Conservation (phyloP, 2,329 filamentous ascomycete species). For the Cryphonectria nitschkei region DNA sequence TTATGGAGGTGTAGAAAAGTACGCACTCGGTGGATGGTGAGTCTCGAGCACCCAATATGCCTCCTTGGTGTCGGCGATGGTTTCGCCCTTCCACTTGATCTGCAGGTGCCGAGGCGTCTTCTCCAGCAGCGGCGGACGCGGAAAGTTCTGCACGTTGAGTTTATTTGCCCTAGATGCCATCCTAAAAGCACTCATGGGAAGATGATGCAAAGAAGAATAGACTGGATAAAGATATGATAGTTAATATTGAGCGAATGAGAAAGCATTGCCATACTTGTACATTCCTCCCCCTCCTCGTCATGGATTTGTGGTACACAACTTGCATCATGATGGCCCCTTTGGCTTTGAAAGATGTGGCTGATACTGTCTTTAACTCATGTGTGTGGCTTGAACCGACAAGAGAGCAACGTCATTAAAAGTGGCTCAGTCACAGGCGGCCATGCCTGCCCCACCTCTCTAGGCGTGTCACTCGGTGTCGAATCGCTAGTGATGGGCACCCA, state of each 20-base stretch:
- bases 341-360: constrained; percentile 13
- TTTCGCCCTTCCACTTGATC: constrained; percentile 57
- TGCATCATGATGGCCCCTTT: constrained; percentile 4
- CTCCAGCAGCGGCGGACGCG: constrained; percentile 61
- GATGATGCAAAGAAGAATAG: not conserved
- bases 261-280: not conserved
- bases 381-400: not conserved
- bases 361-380: not conserved
- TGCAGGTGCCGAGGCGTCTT: constrained; percentile 56
- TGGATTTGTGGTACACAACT: not conserved
- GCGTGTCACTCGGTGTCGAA: not conserved
- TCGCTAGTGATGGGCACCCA: not conserved
- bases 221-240: not conserved
- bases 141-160: constrained; percentile 61
- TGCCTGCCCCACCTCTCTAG: constrained; percentile 17
- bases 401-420: constrained; percentile 18
- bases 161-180: constrained; percentile 46
- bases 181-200: constrained; percentile 28
- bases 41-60: constrained; percentile 67
- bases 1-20: not conserved
- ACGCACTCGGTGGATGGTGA: constrained; percentile 62
- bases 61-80: constrained; percentile 61
- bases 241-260: not conserved
- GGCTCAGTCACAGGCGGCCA: constrained; percentile 15
- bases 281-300: not conserved